Evolutionary conservation across 2,329 filamentous ascomycete genomes (phyloP).

Genomic region (Ramularia endophylla): DNA sequence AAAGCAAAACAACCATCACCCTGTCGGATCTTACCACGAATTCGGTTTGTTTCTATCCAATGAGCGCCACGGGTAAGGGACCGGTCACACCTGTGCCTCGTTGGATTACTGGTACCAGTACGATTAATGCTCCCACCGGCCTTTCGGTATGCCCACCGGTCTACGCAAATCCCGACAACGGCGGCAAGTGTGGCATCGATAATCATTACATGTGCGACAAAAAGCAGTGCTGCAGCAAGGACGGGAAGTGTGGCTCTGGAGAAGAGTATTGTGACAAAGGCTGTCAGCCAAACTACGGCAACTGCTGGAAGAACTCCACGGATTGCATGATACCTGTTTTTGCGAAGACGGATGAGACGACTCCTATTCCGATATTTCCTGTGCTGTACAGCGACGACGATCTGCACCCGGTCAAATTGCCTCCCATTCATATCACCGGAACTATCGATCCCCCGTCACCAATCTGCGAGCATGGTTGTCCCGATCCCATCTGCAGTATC

Average conservation of each 20-base stretch:
- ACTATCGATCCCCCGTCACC: neutral
- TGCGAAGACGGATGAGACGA: conserved; percentile 2
- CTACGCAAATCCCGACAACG: conserved; percentile 1
- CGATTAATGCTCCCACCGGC: conserved; percentile 4
- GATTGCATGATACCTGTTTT: conserved; percentile 6
- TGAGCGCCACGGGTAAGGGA: neutral
- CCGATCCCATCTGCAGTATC: neutral
- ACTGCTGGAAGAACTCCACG: conserved; percentile 16
- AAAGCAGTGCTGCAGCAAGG: conserved; percentile 12
- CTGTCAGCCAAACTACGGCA: conserved; percentile 12
- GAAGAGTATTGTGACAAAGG: conserved; percentile 12
- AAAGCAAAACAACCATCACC: conserved; percentile 2
- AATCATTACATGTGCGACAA: conserved; percentile 12
- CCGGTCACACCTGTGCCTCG: conserved; percentile 4
- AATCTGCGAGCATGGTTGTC: neutral
- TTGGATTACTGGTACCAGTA: neutral
- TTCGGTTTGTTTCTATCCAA: conserved; percentile 7
- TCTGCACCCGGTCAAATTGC: conserved; percentile 1
- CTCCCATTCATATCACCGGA: neutral
- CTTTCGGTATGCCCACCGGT: conserved; percentile 7
- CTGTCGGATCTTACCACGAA: conserved; percentile 6
- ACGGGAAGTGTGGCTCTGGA: conserved; percentile 12
- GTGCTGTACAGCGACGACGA: conserved; percentile 7
- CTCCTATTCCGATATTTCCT: conserved; percentile 8
- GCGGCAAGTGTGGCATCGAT: conserved; percentile 8